Evolutionary conservation across 2,329 filamentous ascomycete species (phyloP).

Genomic region (Ilyonectria robusta): DNA sequence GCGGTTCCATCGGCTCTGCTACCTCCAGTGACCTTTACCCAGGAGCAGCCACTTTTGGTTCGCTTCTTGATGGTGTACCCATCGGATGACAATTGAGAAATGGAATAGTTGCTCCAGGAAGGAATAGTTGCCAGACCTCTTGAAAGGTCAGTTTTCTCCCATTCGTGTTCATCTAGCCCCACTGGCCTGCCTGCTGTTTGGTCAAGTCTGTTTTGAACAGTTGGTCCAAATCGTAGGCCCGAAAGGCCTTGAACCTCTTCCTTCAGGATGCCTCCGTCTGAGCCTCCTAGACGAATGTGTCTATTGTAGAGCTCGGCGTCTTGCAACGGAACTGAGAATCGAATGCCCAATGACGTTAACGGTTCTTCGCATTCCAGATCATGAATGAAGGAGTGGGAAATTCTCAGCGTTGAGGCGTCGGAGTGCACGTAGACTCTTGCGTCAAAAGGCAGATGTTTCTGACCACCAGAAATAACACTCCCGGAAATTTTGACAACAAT

Average conservation of each 20-base stretch:
- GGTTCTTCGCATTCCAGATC: slow-evolving; percentile 63
- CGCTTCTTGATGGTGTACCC: slow-evolving; percentile 73
- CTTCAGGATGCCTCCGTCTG: slow-evolving; percentile 66
- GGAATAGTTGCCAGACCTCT: slow-evolving; percentile 66
- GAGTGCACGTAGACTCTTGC: slow-evolving; percentile 67
- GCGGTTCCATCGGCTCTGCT: slow-evolving; percentile 68
- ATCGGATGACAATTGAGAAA: slow-evolving; percentile 71
- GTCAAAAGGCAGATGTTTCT: slow-evolving; percentile 35
- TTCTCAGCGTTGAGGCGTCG: slow-evolving; percentile 65
- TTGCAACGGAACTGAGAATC: slow-evolving; percentile 67
- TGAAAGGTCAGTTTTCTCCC: slow-evolving; percentile 49
- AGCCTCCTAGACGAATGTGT: slow-evolving; percentile 70
- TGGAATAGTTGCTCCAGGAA: slow-evolving; percentile 68
- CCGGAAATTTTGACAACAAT: slow-evolving; percentile 36
- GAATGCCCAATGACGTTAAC: slow-evolving; percentile 68
- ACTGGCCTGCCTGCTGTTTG: slow-evolving; percentile 64
- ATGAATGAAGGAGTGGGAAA: slow-evolving; percentile 69
- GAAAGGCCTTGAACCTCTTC: slow-evolving; percentile 73
- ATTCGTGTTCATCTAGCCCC: slow-evolving; percentile 14
- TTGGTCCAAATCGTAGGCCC: slow-evolving; percentile 69
- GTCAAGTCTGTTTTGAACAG: slow-evolving; percentile 61
- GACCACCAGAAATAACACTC: not conserved
- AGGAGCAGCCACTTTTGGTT: slow-evolving; percentile 68
- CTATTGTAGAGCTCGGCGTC: slow-evolving; percentile 69
- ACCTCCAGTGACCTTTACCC: slow-evolving; percentile 70